Evolutionary conservation across 805 yeast genomes (phyloP).

Genomic region (Priceomyces melissophilus): DNA sequence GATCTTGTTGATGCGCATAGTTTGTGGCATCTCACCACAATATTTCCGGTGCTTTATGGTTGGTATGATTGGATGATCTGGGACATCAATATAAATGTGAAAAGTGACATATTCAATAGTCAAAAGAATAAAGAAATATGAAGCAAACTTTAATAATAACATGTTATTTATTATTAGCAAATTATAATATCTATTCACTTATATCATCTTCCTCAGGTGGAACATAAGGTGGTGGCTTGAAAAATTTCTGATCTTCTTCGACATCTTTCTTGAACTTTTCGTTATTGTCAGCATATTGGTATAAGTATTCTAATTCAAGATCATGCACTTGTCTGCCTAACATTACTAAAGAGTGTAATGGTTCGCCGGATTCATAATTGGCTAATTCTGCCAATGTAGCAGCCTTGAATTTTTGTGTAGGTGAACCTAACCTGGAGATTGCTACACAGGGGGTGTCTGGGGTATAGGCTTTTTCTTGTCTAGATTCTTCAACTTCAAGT

Average conservation of each 20-base stretch:
- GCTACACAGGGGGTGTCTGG: slow-evolving; percentile 91
- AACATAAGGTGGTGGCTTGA: slow-evolving; percentile 69
- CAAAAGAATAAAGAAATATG: slow-evolving; percentile 9
- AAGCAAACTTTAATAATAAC: slow-evolving; percentile 7
- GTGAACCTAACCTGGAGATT: slow-evolving; percentile 86
- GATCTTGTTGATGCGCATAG: slow-evolving; percentile 88
- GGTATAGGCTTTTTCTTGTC: slow-evolving; percentile 76
- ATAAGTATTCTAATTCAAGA: slow-evolving; percentile 79
- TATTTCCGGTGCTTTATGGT: slow-evolving; percentile 39
- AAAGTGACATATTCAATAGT: slow-evolving; percentile 8
- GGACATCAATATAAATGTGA: slow-evolving; percentile 36
- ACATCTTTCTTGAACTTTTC: slow-evolving; percentile 48
- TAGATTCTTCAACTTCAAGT: slow-evolving; percentile 78
- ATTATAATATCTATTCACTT: slow-evolving; percentile 10
- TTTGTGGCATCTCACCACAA: slow-evolving; percentile 89
- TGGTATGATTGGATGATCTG: slow-evolving; percentile 47
- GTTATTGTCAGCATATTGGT: slow-evolving; percentile 67
- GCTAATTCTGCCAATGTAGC: slow-evolving; percentile 77
- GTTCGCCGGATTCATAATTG: slow-evolving; percentile 88
- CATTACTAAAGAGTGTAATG: slow-evolving; percentile 86
- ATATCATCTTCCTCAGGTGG: slow-evolving; percentile 33
- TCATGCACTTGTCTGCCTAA: slow-evolving; percentile 94
- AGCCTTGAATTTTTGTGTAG: slow-evolving; percentile 76
- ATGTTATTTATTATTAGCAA: not conserved
- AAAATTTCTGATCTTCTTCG: slow-evolving; percentile 58